phyloP scores from a whole-genome alignment of 148 eudicot genomes.

The Oxyria digyna region DNA sequence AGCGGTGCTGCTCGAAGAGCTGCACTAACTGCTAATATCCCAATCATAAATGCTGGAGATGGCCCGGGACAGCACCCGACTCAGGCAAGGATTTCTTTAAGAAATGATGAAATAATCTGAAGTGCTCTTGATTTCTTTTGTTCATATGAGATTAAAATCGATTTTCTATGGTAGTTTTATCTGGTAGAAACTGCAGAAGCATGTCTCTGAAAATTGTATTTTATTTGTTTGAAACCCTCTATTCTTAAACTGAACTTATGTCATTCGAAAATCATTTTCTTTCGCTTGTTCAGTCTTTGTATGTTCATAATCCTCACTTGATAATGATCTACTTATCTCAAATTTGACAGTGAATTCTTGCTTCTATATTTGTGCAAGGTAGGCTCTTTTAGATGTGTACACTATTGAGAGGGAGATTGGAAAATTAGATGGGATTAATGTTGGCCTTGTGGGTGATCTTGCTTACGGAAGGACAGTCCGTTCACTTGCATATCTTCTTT shows the following conservation, averaged over 20 bases:
- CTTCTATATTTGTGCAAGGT: slow-evolving; percentile 1
- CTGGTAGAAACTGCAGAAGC: too few relatives aligned
- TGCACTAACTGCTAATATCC: slow-evolving; percentile 68
- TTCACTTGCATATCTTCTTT: slow-evolving; percentile 84
- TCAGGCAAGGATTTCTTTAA: slow-evolving; percentile 34
- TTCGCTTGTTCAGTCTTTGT: background rate
- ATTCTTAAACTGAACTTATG: too few relatives aligned
- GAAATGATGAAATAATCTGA: background rate
- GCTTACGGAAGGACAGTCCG: slow-evolving; percentile 94
- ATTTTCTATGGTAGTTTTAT: too few relatives aligned
- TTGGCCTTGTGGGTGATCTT: slow-evolving; percentile 98
- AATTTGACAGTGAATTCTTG: background rate
- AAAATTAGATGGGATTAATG: slow-evolving; percentile 75
- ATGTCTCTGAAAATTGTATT: too few relatives aligned
- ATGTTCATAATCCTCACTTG: background rate
- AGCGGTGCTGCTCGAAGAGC: slow-evolving; percentile 95
- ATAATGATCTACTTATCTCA: background rate
- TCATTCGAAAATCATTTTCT: too few relatives aligned
- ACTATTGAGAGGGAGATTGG: slow-evolving; percentile 92
- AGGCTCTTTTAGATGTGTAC: slow-evolving; percentile 93
- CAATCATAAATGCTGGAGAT: slow-evolving; percentile 94
- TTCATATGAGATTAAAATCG: background rate
- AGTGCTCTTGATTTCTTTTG: background rate
- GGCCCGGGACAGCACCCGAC: slow-evolving; percentile 99
- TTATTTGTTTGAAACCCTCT: too few relatives aligned